Base-by-base conservation (phyloP, 2,329 filamentous ascomycete genomes). In the Stagonosporopsis chrysanthemi region DNA sequence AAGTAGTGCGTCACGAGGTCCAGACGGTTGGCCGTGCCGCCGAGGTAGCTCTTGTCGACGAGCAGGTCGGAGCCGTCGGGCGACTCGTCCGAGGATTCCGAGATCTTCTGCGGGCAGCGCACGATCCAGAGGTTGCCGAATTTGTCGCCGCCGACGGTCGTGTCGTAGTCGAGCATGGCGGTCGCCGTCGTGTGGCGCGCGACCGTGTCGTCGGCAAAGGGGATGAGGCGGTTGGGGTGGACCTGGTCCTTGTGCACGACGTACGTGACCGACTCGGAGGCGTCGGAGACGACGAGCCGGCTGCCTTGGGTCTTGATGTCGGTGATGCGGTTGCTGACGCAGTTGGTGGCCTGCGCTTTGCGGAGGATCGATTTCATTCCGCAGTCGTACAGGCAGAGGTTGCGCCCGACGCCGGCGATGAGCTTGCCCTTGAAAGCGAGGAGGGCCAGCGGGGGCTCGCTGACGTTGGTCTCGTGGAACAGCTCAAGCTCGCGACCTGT, bases 81-180 rank as follows among this genome's bases (percentile, higher is more conserved):
- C 59, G 96, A 91, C 75, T 97, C 95, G 69, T 99, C 95, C 0
- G 92, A 90, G 74, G 96, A 91, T 64, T 92, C 89, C 35, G 91
- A 96, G 7, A 89, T 88, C 75, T 96, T 95, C 58, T 88, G 82
- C 0, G 94, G 92, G 69, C 91, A 95, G 44, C 95, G 90, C 28
- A 99, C 83, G 41, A 99, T 86, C 88, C 92, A 99, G 15, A 99
- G 79, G 69, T 99, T 99, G 59, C 95, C 96, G 65, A 99, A 99
- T 74, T 97, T 98, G 80, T 99, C 95, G 33, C 94, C 94, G 33
- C 94, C 95, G 2, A 92, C 93, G 23, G 91, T 88, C 1, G 95
- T 96, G 75, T 99, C 95, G 76, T 99, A 99, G 78, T 99, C 95
- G 2, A 98, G 88, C 92, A 99, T 97, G 2, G 92, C 86, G 0